Base-by-base conservation (phyloP, 257 asterid genomes). In the Solanum sitiens region DNA sequence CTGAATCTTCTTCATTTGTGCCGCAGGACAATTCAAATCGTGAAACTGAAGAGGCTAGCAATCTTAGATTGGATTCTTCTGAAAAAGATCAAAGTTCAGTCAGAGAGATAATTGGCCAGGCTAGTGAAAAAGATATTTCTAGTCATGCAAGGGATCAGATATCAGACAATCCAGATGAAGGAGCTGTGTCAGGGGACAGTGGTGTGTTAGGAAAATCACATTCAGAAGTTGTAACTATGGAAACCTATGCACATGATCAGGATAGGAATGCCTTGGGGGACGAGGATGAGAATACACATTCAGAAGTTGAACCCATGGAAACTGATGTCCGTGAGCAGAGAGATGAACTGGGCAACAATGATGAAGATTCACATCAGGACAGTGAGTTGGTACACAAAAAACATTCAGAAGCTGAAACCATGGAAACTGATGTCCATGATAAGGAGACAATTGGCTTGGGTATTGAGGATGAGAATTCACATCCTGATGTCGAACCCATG, bases 131-230 rank as follows among this genome's bases (percentile, higher is more conserved):
- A 53, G 90, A 79, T 75, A 30, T 32, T 87, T 77, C 87, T 73
- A 89, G 39, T 50, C 59, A 40, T 76, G 90, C 61, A 77, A 53
- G 42, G 80, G 59, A 89, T n/a, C 89, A 86, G 82, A 32, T 73
- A 87, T 44, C 45, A 16, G 86, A 72, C 67, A 76, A 85, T 86
- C 92, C 86, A 8, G 40, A 86, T 12, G 93, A 93, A 88, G 90
- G 87, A 86, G 77, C 71, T 92, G 85, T 79, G 68, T 89, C 53
- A 35, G 88, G 77, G 83, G 87, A 89, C 39, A 61, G 74, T 74
- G 88, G 14, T 6, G 42, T 40, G 70, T 88, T 84, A 14, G 77
- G 32, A 45, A 86, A 87, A 76, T 44, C 79, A 45, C 88, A 86
- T 35, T 53, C 89, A 8, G 87, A 50, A 35, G 88, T 45, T 74